phyloP scores from a whole-genome alignment of 2,329 filamentous ascomycete genomes.

The Botrytis pseudocinerea region DNA sequence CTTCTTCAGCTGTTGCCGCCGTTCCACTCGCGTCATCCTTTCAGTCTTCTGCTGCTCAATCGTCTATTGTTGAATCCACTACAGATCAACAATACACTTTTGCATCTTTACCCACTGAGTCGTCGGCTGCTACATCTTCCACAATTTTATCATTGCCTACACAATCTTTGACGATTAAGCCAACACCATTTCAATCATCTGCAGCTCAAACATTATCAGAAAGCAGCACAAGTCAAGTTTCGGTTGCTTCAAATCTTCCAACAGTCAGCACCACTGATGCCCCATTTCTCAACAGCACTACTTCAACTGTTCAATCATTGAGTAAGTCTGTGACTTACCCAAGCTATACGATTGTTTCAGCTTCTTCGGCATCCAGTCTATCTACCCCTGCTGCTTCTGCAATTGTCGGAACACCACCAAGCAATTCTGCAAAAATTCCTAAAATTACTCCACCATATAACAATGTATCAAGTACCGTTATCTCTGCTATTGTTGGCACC shows the following conservation, averaged over 20 bases:
- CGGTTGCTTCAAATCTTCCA: not conserved
- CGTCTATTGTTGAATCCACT: not conserved
- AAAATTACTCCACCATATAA: not conserved
- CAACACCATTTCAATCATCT: slow-evolving; percentile 2
- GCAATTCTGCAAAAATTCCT: not conserved
- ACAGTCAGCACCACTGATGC: not conserved
- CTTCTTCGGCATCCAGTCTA: not conserved
- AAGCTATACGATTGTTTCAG: not conserved
- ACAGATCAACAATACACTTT: not conserved
- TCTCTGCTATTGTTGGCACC: not conserved
- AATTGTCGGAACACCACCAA: slow-evolving; percentile 4
- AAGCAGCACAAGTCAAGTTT: not conserved
- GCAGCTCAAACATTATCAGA: not conserved
- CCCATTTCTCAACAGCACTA: not conserved
- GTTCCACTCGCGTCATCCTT: not conserved
- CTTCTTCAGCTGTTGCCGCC: not conserved
- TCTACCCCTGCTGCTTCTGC: not conserved
- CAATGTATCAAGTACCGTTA: not conserved
- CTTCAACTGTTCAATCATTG: not conserved
- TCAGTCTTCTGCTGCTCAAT: not conserved
- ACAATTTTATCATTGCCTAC: not conserved
- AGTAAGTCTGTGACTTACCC: not conserved
- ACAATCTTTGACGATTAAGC: not conserved
- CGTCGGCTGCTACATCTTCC: not conserved
- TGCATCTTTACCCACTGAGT: not conserved